Percentiles rank a stretch among this genome's conserved stretches.
phyloP scores from a whole-genome alignment of 331 rosid genomes.

The Pyrus hybrid region DNA sequence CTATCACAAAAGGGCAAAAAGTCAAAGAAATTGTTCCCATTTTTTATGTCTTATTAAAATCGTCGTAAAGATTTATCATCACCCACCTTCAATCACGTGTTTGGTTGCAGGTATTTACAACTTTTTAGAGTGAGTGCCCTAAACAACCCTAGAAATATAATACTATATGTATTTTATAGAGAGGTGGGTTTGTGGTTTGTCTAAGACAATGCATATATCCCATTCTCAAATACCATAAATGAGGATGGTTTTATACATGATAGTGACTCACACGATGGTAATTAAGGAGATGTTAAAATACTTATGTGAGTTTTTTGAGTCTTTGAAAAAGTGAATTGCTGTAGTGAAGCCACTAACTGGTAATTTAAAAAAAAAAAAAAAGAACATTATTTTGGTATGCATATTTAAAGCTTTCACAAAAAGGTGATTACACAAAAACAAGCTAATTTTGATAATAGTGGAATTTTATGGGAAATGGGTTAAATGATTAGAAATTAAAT shows the following conservation, averaged over 20 bases:
- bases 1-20: neutral
- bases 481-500: too few species aligned
- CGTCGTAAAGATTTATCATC: neutral
- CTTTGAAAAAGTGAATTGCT: fast-evolving
- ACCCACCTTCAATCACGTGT: neutral
- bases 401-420: neutral
- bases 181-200: neutral
- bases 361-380: neutral
- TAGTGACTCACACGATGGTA: too few species aligned
- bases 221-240: too few species aligned
- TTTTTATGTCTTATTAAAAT: too few species aligned
- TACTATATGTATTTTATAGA: neutral
- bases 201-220: neutral
- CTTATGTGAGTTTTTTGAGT: fast-evolving
- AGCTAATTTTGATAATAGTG: neutral
- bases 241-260: too few species aligned
- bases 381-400: neutral
- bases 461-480: too few species aligned
- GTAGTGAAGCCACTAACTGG: too few species aligned
- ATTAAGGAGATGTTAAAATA: too few species aligned
- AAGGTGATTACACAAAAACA: neutral
- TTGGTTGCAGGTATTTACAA: neutral
- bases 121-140: neutral
- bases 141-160: neutral
- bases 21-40: neutral